Percentiles rank a stretch among this genome's conserved stretches.
These are phyloP conservation scores for Elongisporangium prolatum DNA, from an alignment of 352 stramenopile species.

Conservation along the genomic window DNA sequence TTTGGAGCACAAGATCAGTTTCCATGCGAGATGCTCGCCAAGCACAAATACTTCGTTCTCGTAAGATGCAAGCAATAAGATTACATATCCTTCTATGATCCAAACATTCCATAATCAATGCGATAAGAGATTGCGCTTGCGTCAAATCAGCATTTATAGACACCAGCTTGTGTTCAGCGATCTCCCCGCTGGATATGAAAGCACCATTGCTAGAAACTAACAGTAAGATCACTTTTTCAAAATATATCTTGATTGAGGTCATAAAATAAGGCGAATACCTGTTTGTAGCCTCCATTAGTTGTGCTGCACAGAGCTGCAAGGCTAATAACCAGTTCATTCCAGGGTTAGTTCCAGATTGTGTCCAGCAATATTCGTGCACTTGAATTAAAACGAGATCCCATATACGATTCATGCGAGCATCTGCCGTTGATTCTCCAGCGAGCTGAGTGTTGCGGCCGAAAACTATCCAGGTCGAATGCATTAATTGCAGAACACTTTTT, in stretches of 20 bases:
- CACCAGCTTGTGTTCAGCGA: constrained; percentile 13
- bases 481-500: background rate
- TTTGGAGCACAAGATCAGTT: constrained; percentile 1
- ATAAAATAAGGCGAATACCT: background rate
- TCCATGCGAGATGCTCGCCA: constrained; percentile 3
- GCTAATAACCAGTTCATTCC: constrained; percentile 23
- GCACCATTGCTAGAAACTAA: constrained; percentile 5
- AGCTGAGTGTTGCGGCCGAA: background rate
- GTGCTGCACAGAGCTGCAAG: constrained; percentile 8
- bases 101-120: constrained; percentile 19
- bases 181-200: constrained; percentile 30
- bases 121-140: constrained; percentile 14
- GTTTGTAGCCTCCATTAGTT: background rate
- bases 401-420: background rate
- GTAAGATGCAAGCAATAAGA: constrained; percentile 18
- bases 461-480: background rate
- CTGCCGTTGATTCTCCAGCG: background rate
- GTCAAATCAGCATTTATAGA: constrained; percentile 12
- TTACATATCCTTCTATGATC: constrained; percentile 16
- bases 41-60: background rate
- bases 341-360: background rate
- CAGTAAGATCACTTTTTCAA: background rate
- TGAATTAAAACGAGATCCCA: background rate
- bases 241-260: background rate
- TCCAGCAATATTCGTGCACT: background rate